Evolutionary conservation across 768 basidiomycete species (phyloP).

Genomic region (Lactarius akahatsu): DNA sequence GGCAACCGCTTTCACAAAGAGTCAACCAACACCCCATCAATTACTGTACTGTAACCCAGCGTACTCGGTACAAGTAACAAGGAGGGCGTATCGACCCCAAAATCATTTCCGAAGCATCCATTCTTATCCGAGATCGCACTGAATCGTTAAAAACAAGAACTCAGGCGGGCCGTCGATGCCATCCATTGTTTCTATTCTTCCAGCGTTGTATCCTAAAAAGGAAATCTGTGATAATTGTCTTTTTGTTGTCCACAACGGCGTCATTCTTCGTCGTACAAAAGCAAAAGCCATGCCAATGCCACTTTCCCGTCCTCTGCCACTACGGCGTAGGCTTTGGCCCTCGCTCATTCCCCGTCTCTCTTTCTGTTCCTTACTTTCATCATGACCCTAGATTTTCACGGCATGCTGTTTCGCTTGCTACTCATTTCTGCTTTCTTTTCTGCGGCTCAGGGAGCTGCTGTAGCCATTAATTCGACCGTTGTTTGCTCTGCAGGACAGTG

Average conservation of each 20-base stretch:
- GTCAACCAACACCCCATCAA: not conserved
- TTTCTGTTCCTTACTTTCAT: conserved; percentile 11
- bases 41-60: no score
- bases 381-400: conserved; percentile 13
- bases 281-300: not conserved
- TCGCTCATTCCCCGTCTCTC: not conserved
- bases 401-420: conserved; percentile 23
- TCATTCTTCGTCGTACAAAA: conserved; percentile 16
- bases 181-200: not conserved
- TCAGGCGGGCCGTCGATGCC: not conserved
- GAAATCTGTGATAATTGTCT: not conserved
- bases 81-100: not conserved
- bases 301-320: conserved; percentile 2
- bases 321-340: conserved; percentile 15
- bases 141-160: not conserved
- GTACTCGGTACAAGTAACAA: not conserved
- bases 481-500: conserved; percentile 90
- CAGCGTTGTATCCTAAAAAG: conserved; percentile 18
- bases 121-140: not conserved
- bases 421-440: not conserved
- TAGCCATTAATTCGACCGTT: conserved; percentile 45
- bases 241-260: conserved; percentile 14
- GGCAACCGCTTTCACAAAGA: not conserved
- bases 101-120: no score
- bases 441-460: not conserved